phyloP scores from a whole-genome alignment of 1,284 basidiomycete genomes.

The Trichosporon ovoides region DNA sequence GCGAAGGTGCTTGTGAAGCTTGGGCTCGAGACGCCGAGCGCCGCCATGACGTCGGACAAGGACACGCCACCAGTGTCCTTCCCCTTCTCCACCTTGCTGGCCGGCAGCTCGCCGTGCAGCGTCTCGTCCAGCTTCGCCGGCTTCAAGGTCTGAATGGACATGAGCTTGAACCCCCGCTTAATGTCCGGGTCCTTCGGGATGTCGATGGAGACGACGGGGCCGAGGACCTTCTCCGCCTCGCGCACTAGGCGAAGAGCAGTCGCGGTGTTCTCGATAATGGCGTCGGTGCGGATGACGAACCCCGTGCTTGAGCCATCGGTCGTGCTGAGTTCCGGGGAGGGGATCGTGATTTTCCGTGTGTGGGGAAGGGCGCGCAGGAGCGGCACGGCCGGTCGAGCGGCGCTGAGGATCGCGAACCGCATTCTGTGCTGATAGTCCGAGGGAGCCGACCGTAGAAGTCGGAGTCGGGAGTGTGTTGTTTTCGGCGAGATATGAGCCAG shows the following conservation, averaged over 20 bases:
- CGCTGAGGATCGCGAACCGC: background rate
- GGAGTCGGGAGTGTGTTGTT: background rate
- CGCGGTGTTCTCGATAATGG: constrained; percentile 19
- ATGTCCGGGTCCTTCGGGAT: constrained; percentile 28
- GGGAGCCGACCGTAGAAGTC: background rate
- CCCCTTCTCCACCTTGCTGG: constrained; percentile 11
- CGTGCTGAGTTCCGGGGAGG: constrained; percentile 25
- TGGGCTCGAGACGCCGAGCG: background rate
- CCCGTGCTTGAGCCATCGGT: constrained; percentile 17
- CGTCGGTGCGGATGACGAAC: constrained; percentile 22
- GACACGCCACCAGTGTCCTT: background rate
- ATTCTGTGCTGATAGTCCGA: background rate
- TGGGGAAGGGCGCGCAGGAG: background rate
- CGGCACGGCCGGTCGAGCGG: background rate
- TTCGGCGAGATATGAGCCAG: background rate
- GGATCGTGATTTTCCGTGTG: constrained; percentile 18
- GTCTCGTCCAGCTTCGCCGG: constrained; percentile 26
- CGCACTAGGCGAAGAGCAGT: constrained; percentile 31
- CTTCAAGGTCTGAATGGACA: constrained; percentile 25
- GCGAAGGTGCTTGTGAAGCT: background rate
- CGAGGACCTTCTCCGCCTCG: constrained; percentile 30
- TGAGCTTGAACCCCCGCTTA: constrained; percentile 8
- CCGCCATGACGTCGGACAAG: constrained; percentile 5
- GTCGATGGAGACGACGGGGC: constrained; percentile 23
- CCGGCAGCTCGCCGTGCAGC: constrained; percentile 31